Conservation (phyloP, 2,329 filamentous ascomycete species). For the Fusarium nanum region DNA sequence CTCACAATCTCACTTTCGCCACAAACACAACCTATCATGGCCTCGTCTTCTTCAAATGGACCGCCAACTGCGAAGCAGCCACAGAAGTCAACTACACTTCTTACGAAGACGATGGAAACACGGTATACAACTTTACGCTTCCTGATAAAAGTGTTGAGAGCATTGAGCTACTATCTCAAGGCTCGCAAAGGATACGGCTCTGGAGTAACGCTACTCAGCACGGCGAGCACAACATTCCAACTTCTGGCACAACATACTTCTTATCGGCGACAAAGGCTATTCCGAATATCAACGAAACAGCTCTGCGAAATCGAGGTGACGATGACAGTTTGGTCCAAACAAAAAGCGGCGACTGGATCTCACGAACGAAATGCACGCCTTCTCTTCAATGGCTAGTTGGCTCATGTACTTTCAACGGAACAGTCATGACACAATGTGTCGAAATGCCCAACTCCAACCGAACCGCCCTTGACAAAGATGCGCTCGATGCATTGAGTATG, state of each 20-base stretch:
- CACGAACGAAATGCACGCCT: conserved; percentile 33
- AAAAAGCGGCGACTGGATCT: conserved; percentile 33
- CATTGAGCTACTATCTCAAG: conserved; percentile 16
- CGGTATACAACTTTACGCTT: conserved; percentile 37
- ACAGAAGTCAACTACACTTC: conserved; percentile 34
- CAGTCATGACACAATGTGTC: conserved; percentile 29
- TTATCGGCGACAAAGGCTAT: conserved; percentile 32
- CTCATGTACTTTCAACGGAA: conserved; percentile 36
- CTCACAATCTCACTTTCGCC: conserved; percentile 33
- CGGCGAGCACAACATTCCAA: conserved; percentile 22
- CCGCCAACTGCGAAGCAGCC: conserved; percentile 33
- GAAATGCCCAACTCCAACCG: conserved; percentile 4
- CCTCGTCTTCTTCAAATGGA: conserved; percentile 37
- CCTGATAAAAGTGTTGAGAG: conserved; percentile 26
- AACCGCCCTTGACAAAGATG: conserved; percentile 29
- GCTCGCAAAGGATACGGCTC: conserved; percentile 21
- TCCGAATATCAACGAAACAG: conserved; percentile 34
- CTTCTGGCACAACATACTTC: conserved; percentile 23
- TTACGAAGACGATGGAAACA: conserved; percentile 13
- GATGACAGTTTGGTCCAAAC: conserved; percentile 34
- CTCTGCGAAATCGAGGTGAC: conserved; percentile 10
- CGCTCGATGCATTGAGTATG: conserved; percentile 16
- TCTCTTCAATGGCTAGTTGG: conserved; percentile 30
- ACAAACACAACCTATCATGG: conserved; percentile 37
- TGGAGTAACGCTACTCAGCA: conserved; percentile 24